These are phyloP conservation scores for Mucor circinelloides DNA, from an alignment of 371 early-diverging fungal species.

Conservation along the genomic window DNA sequence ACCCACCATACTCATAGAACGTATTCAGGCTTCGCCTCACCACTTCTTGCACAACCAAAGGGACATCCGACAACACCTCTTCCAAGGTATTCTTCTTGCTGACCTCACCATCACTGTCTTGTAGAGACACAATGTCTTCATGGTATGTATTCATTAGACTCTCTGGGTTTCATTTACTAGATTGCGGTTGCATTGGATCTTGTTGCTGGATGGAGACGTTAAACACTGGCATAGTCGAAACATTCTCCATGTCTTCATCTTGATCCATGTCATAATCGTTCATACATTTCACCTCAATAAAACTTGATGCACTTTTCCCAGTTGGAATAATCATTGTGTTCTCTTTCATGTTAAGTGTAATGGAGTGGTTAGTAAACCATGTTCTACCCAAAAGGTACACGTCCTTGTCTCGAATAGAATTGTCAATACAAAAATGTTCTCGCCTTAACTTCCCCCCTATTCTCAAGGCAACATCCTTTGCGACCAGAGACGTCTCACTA, in stretches of 20 bases:
- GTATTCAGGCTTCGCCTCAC: background rate
- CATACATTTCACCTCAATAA: constrained; percentile 6
- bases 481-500: background rate
- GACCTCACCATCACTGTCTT: background rate
- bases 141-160: background rate
- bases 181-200: too few relatives aligned
- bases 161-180: too few relatives aligned
- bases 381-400: constrained; percentile 5
- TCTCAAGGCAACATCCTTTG: constrained; percentile 3
- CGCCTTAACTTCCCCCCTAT: constrained; percentile 15
- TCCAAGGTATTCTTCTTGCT: background rate
- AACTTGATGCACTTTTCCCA: background rate
- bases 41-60: background rate
- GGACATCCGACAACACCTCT: background rate
- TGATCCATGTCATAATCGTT: background rate
- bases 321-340: background rate
- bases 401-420: background rate
- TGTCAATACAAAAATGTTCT: constrained; percentile 17
- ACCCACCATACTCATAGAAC: background rate
- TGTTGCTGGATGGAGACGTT: background rate
- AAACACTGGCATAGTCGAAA: background rate
- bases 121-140: constrained; percentile 3
- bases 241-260: too few relatives aligned
- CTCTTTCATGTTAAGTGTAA: background rate
- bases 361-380: constrained; percentile 4